Evolutionary conservation across 345 rosid genomes (phyloP), one percentile per base, ranked within the genome.

Genomic region (Aethionema arabicum): DNA sequence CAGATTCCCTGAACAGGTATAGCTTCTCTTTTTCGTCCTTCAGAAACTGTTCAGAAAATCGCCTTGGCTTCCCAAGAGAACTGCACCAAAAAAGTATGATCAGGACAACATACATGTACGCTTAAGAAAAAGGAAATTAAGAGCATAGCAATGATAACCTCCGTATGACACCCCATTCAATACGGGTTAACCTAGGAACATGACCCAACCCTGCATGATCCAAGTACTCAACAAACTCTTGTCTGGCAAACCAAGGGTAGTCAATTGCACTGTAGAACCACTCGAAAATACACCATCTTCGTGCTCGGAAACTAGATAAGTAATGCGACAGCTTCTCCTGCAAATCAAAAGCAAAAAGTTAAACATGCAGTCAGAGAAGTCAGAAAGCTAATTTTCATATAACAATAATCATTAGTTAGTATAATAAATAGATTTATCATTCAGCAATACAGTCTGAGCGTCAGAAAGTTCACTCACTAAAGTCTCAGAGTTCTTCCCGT

Each of bases 161-260:
- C 68, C 87, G 71, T 68, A 88, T 83, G 79, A 88, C 96, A 69
- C 96, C 96, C 96, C 96, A 88, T 74, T 88, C 96, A 61, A 85
- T 81, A 45, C 87, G 91, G 58, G 96, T 85, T 77, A 88, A 68
- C 69, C 87, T 79, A 41, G 96, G 91, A 65, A 88, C 80, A 73
- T 83, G 96, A 41, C 85, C 88, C 79, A 88, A 77, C 64, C 96
- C 90, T 70, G 85, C 90, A 72, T 88, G 91, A 75, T 83, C 85
- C 65, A 88, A 72, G 77, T 88, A 88, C 72, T 88, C 96, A 73
- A 80, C 79, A 79, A 88, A 88, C 79, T 88, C 96, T 79, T 80
- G 80, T 79, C 76, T 85, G 36, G 90, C 83, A 78, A 88, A 88
- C 96, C 96, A 88, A 31, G 92, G 96, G 73, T 88, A 88, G 76